Base-by-base conservation (phyloP, 2,329 filamentous ascomycete species). In the Alternaria arborescens region DNA sequence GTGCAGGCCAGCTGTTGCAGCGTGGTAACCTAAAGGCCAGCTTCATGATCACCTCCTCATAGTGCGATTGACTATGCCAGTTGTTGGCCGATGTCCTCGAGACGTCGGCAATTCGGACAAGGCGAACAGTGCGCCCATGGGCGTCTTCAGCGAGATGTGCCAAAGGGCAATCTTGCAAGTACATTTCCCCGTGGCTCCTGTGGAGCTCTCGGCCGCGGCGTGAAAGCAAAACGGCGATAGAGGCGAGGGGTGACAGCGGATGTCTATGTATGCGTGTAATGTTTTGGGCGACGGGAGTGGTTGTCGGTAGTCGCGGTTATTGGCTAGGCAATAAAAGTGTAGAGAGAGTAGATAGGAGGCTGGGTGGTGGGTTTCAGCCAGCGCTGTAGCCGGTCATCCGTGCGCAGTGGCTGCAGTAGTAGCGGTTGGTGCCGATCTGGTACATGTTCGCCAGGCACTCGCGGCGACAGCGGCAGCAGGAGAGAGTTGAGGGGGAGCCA, bases 401-500 rank as follows among this genome's bases (percentile, higher is more conserved):
- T 53, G 78, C 78, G 60, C 78, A 80, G 64, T 79, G 78, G 47
- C 55, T 70, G 68, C 78, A 80, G 68, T 80, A 80, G 69, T 78
- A 79, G 32, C 75, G 69, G 61, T 79, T 80, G 55, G 75, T 75
- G 54, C 77, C 76, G 57, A 77, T 77, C 26, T 73, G 69, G 64
- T 79, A 71, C 76, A 80, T 78, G 62, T 69, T 65, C 16, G 67
- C 61, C 34, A 67, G 64, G 24, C 68, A 74, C 40, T 71, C 70
- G 46, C 75, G 74, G 40, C 74, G 75, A 62, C 77, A 79, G n/a
- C 76, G 74, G 30, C 69, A 73, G 66, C 76, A 79, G 51, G 70
- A 75, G 16, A 73, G 61, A 1, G 60, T 63, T 0, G 68, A 66
- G 5, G 63, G 65, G 5, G 69, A 68, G 24, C 54, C 47, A 43